Base-by-base conservation (phyloP, 345 rosid species). In the Punica granatum region DNA sequence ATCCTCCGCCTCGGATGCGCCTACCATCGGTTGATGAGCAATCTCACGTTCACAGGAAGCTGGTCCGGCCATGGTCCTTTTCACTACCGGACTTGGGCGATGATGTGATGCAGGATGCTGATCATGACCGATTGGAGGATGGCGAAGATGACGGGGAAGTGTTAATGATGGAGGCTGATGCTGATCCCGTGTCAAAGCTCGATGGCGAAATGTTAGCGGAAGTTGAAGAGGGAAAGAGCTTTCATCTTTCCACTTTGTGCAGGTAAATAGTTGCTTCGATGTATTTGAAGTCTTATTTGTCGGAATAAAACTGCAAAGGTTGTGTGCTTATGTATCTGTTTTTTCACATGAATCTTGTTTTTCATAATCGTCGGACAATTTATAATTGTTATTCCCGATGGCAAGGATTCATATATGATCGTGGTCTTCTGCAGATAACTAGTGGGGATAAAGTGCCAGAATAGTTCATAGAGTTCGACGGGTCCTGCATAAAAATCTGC, bases 1-100 rank as follows among this genome's bases (percentile, higher is more conserved):
- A 72, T 75, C 89, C 85, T 75, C 92, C 92, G 15, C 84, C 85
- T 3, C 65, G 67, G 54, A 76, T 84, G 84, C 33, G 69, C 64
- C 67, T 87, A 63, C 75, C 86, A 26, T 67, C 87, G 2, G 67
- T 72, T 54, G 79, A 78, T 67, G 81, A 80, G 64, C 74, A 71
- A 42, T 65, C 81, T 44, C 30, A 65, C 28, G 80, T 51, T n/a
- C 70, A 65, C 28, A 69, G 63, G 59, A 83, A 36, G 36, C 78
- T 77, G 71, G 76, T 67, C 56, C 72, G 81, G 66, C 81, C 88
- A 9, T 74, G 82, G 84, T 84, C 92, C 15, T 83, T 84, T 72
- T 84, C 85, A 62, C 69, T 80, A 19, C 72, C 79, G 1, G 80
- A 64, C 65, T 58, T 72, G 28, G 76, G 73, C 35, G 81, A 78